Evolutionary conservation across 2,329 filamentous ascomycete species (phyloP).

Genomic region (Botrytis pseudocinerea): DNA sequence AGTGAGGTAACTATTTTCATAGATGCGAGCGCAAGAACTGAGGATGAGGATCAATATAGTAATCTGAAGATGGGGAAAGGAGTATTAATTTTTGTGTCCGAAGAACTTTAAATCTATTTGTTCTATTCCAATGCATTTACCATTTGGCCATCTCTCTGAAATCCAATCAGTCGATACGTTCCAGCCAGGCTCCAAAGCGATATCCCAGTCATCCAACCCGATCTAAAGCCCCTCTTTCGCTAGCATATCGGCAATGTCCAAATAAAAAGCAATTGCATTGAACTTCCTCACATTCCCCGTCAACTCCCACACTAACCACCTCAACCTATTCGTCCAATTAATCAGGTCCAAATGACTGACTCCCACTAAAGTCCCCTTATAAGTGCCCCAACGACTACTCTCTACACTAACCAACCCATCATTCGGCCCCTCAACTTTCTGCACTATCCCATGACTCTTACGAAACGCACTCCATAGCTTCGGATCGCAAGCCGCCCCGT

Average conservation of each 20-base stretch:
- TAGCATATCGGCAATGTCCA: slow-evolving; percentile 68
- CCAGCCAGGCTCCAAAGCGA: not conserved
- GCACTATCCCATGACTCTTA: slow-evolving; percentile 52
- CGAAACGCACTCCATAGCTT: slow-evolving; percentile 67
- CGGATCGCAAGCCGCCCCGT: slow-evolving; percentile 55
- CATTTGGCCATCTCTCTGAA: not conserved
- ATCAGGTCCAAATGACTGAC: slow-evolving; percentile 67
- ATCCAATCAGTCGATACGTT: not conserved
- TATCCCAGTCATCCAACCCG: not conserved
- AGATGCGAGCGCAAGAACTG: not conserved
- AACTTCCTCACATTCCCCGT: slow-evolving; percentile 58
- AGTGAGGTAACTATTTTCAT: not conserved
- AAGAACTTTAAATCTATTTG: not conserved
- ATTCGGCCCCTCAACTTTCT: slow-evolving; percentile 57
- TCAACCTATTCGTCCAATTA: slow-evolving; percentile 65
- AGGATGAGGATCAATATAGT: not conserved
- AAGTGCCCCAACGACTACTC: slow-evolving; percentile 62
- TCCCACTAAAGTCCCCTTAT: slow-evolving; percentile 62
- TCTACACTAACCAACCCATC: slow-evolving; percentile 67
- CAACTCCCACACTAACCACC: slow-evolving; percentile 54
- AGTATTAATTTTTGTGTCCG: not conserved
- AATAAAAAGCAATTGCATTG: slow-evolving; percentile 67
- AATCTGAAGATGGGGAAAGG: not conserved
- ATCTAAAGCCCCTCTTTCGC: slow-evolving; percentile 59
- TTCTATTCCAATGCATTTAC: not conserved